Base-by-base conservation (phyloP, 2,329 filamentous ascomycete species). In the Pseudonectria foliicola region DNA sequence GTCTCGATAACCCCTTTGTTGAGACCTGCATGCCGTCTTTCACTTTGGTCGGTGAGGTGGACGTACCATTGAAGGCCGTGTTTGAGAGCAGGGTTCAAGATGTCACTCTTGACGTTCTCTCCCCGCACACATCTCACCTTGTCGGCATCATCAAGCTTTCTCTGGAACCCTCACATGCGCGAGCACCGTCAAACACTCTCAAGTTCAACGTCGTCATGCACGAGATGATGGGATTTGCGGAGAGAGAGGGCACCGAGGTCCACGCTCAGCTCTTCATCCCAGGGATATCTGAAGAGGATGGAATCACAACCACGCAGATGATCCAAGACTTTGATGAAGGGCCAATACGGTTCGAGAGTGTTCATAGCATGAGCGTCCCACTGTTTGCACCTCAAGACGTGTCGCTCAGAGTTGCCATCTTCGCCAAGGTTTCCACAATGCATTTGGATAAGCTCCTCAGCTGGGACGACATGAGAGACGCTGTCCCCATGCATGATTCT, bases 181-280 rank as follows among this genome's bases (percentile, higher is more conserved):
- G 93, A 52, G 90, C 89, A 4, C 92, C 92, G 11, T 85, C 86
- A 10, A 92, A 85, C 39, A 95, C 86, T 3, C 67, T 96, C 38
- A 98, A 96, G 57, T 98, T 98, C 66, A 98, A 96, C 52, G 89
- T 96, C 5, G 89, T 96, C 23, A 95, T 98, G 86, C 89, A 94
- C 54, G 88, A 96, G 55, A 77, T 98, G 64, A 67, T 92, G 25
- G 92, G 92, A 1, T 98, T 98, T 49, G 84, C 92, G 0, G 92
- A 98, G 62, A 79, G 90, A 43, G 92, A 98, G 65, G 92, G 92
- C 11, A 94, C 86, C 0, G 84, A 95, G 46, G 88, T 98, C 18
- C 92, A 98, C 60, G 92, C 88, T 2, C 89, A 96, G 61, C 76
- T 98, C n/a, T 96, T 95, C 55, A 81, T 98, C 25, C 87, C 92